These are phyloP conservation scores for Cladobotryum protrusum DNA, from an alignment of 2,329 filamentous ascomycete genomes.

Conservation along the genomic window DNA sequence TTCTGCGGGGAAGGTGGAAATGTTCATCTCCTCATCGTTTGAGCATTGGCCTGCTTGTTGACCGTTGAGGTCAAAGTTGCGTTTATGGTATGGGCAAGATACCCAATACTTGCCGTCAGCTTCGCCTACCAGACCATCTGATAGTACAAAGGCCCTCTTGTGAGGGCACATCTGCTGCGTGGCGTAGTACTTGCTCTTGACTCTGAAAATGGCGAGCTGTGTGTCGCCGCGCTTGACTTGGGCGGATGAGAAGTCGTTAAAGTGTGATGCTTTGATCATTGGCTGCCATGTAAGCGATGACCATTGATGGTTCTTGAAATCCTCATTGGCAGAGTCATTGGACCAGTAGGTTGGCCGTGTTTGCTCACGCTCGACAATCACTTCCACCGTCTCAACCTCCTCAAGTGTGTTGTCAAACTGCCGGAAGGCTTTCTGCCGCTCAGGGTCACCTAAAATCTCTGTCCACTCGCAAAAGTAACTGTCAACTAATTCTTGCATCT, in stretches of 20 bases:
- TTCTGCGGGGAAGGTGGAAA: constrained; percentile 76
- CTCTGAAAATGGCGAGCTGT: constrained; percentile 80
- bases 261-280: constrained; percentile 63
- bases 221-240: constrained; percentile 83
- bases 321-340: constrained; percentile 56
- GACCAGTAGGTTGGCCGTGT: constrained; percentile 72
- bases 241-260: constrained; percentile 55
- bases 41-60: constrained; percentile 54
- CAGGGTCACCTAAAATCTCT: constrained; percentile 66
- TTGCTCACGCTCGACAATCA: constrained; percentile 57
- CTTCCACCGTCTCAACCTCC: constrained; percentile 61
- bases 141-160: constrained; percentile 83
- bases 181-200: constrained; percentile 74
- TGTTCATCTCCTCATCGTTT: constrained; percentile 68
- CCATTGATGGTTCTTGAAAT: constrained; percentile 68
- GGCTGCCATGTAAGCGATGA: constrained; percentile 65
- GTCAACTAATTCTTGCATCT: constrained; percentile 81
- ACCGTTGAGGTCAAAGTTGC: constrained; percentile 72
- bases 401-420: constrained; percentile 83
- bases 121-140: constrained; percentile 76
- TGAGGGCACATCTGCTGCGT: constrained; percentile 95
- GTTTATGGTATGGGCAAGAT: constrained; percentile 82
- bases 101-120: constrained; percentile 56
- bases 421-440: constrained; percentile 59
- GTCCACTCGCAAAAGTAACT: constrained; percentile 91